Base-by-base conservation (phyloP, 2,329 filamentous ascomycete species). In the Paracoccidioides brasiliensis region DNA sequence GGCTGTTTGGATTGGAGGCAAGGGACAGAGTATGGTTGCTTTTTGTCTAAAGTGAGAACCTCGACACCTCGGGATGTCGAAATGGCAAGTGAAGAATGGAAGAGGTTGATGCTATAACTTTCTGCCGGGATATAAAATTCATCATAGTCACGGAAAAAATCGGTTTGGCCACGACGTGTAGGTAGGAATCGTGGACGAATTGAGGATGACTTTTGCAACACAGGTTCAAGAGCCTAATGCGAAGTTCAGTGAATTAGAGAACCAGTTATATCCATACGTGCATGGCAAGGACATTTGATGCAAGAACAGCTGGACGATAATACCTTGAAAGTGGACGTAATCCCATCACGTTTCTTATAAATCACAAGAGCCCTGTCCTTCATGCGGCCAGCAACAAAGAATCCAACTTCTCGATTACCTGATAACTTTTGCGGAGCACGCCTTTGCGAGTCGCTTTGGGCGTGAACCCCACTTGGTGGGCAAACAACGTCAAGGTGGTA, bases 121-220 rank as follows among this genome's bases (percentile, higher is more conserved):
- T 98, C 94, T 2, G 88, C 85, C 0, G 93, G 93, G 63, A 98
- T 90, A 73, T 97, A 98, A 72, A 98, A 98, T 63, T 97, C 93
- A 73, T 98, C 93, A 69, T 90, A 98, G 67, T 98, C 93, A 59
- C 93, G 86, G 82, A 97, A 98, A 64, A 91, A 91, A 64, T 98
- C 93, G 0, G 91, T 96, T 57, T 81, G 83, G 22, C 89, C 89
- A 35, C 79, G 78, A 8, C 80, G 80, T 7, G 50, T 15, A 5
- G 66, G 64, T 66, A 81, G 83, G 60, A 85, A 76, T 7, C 88
- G 83, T 4, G 83, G 80, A 64, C 85, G 88, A 75, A 87, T 91
- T 66, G 95, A 88, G 0, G 87, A 84, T 0, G 90, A 86, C 67
- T 95, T 96, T 62, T 96, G 90, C 66, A 93, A 87, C 32, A 98